phyloP scores from a whole-genome alignment of 495 filamentous ascomycete genomes.

The Podospora tetraspora region DNA sequence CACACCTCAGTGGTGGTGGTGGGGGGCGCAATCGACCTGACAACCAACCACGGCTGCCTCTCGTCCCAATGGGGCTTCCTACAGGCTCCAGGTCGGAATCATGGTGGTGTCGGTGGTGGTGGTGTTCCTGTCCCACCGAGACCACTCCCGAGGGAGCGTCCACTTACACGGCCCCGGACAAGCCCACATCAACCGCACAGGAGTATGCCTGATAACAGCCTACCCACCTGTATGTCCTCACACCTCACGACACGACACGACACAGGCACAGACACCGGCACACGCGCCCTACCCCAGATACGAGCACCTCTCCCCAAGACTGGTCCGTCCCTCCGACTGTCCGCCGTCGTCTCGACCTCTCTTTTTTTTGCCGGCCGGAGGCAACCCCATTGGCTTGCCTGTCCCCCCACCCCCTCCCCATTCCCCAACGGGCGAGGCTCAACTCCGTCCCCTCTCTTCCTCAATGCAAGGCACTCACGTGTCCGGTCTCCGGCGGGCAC shows the following conservation, averaged over 20 bases:
- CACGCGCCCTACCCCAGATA: not conserved
- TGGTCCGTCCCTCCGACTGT: conserved; percentile 6
- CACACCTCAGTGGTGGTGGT: not conserved
- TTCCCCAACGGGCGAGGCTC: not conserved
- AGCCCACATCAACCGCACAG: not conserved
- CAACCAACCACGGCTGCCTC: conserved; percentile 1
- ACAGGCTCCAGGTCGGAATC: not conserved
- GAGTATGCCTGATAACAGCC: not conserved
- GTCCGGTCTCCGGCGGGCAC: conserved; percentile 4
- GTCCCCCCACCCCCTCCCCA: not conserved
- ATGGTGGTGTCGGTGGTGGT: not conserved
- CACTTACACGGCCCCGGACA: conserved; percentile 1
- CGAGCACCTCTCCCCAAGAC: not conserved
- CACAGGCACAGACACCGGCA: not conserved
- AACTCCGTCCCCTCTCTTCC: not conserved
- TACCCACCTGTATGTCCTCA: not conserved
- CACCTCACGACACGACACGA: not conserved
- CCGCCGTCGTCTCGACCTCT: not conserved
- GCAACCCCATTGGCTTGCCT: not conserved
- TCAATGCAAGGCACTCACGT: conserved; percentile 17
- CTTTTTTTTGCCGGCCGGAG: not conserved
- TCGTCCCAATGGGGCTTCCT: conserved; percentile 5
- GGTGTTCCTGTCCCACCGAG: conserved; percentile 14
- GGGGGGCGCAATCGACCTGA: not conserved
- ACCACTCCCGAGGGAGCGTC: conserved; percentile 2